Percentiles rank a stretch among this genome's conserved stretches.
phyloP scores from a whole-genome alignment of 116 monocot genomes.

The Phalaenopsis hybrid region DNA sequence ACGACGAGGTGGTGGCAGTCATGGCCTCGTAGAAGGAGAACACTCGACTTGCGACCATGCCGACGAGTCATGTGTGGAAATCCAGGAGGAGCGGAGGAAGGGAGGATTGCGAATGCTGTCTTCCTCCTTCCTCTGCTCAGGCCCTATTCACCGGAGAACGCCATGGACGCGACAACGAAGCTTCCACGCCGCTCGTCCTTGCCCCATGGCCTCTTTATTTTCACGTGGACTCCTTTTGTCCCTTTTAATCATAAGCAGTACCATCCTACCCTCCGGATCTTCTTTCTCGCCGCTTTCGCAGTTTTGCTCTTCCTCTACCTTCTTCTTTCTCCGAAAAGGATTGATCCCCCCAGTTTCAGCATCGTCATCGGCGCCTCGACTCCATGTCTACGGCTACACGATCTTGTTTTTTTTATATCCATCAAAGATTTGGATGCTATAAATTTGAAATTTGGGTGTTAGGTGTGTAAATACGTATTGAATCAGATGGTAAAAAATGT shows the following conservation, averaged over 20 bases:
- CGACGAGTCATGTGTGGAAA: slow-evolving; percentile 56
- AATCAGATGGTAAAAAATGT: too few relatives aligned
- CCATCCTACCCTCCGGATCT: background rate
- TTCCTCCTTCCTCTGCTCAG: background rate
- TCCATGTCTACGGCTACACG: slow-evolving; percentile 6
- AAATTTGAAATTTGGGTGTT: too few relatives aligned
- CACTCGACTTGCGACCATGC: slow-evolving; percentile 52
- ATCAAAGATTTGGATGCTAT: too few relatives aligned
- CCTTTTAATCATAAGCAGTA: background rate
- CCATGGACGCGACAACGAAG: background rate
- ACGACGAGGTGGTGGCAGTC: slow-evolving; percentile 9
- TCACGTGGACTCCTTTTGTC: background rate
- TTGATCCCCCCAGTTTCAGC: slow-evolving; percentile 10
- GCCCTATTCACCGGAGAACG: background rate
- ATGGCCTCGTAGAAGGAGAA: background rate
- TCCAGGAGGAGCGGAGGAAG: background rate
- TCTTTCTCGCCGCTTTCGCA: slow-evolving; percentile 8
- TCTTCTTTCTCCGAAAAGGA: slow-evolving; percentile 5
- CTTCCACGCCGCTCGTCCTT: background rate
- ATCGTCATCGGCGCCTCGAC: slow-evolving; percentile 37
- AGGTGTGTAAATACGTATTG: too few relatives aligned
- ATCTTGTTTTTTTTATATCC: too few relatives aligned
- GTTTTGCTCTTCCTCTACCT: slow-evolving; percentile 9
- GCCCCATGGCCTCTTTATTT: background rate
- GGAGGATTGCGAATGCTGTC: background rate